A percentile compares a stretch with the other conserved stretches of the same genome.
Conservation (phyloP, 352 stramenopile genomes). For the Globisporangium sylvaticum region DNA sequence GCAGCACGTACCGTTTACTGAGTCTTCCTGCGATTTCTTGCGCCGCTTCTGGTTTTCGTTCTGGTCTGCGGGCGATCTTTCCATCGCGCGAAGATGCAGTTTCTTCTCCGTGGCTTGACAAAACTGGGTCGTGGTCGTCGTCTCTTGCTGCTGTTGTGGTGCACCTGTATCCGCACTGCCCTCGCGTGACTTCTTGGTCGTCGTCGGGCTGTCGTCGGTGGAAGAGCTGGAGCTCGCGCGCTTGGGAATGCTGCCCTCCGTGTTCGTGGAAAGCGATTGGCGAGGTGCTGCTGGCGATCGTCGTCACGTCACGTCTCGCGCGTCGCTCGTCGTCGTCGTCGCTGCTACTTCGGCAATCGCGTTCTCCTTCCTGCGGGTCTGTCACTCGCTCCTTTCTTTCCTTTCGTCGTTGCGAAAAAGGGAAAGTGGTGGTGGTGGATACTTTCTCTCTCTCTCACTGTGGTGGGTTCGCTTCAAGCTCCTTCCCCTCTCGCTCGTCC, state of each 20-base stretch:
- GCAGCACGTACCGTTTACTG: slow-evolving; percentile 15
- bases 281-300: slow-evolving; percentile 12
- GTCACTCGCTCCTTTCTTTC: not conserved
- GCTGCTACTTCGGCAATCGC: slow-evolving; percentile 15
- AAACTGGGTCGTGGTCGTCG: slow-evolving; percentile 6
- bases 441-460: slow-evolving; percentile 14
- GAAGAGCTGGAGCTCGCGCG: slow-evolving; percentile 16
- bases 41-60: slow-evolving; percentile 60
- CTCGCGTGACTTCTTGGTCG: slow-evolving; percentile 16
- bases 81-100: slow-evolving; percentile 56
- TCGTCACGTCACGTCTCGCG: slow-evolving; percentile 16
- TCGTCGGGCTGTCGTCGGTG: slow-evolving; percentile 15
- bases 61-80: slow-evolving; percentile 37
- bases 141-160: slow-evolving; percentile 10
- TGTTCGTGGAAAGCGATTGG: slow-evolving; percentile 6
- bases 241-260: slow-evolving; percentile 19
- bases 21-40: slow-evolving; percentile 62
- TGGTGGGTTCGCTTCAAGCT: not conserved
- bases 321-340: slow-evolving; percentile 14
- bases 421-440: slow-evolving; percentile 7
- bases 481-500: not conserved
- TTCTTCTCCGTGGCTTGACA: slow-evolving; percentile 42
- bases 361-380: slow-evolving; percentile 18
- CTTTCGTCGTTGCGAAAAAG: not conserved
- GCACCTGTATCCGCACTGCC: slow-evolving; percentile 6